Conservation (phyloP, 768 basidiomycete species). For the Pleurotus tuoliensis region DNA sequence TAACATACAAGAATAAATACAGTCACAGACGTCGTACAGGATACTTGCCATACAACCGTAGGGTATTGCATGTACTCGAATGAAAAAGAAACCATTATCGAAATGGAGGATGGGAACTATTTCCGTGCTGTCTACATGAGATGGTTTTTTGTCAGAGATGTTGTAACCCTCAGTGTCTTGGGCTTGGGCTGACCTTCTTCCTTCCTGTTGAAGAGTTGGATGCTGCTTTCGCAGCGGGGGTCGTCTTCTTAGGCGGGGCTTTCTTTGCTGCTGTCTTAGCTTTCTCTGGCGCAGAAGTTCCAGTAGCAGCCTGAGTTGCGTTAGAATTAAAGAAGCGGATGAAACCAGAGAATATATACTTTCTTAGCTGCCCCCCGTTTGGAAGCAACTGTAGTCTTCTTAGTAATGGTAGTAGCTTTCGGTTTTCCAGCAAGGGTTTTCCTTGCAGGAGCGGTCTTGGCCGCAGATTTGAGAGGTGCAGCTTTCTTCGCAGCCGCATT, state of each 20-base stretch:
- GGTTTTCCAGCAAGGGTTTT: conserved; percentile 34
- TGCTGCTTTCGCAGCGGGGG: conserved; percentile 20
- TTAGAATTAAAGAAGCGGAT: not conserved
- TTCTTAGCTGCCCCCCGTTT: conserved; percentile 39
- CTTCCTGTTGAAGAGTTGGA: conserved; percentile 14
- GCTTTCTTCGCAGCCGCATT: conserved; percentile 22
- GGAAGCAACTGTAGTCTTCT: conserved; percentile 32
- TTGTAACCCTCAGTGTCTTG: no score
- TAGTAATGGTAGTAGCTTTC: conserved; percentile 28
- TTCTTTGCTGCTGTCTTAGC: conserved; percentile 40
- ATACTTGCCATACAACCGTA: no score
- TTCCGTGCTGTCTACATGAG: no score
- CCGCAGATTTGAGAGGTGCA: conserved; percentile 23
- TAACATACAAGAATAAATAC: no score
- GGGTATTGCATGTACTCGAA: no score
- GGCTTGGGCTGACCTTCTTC: not conserved
- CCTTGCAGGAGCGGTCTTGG: conserved; percentile 20
- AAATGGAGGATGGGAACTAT: no score
- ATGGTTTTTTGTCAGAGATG: no score
- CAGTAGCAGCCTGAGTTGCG: conserved; percentile 31
- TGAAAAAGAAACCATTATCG: no score
- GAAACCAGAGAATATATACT: conserved; percentile 17
- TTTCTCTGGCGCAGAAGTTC: conserved; percentile 36
- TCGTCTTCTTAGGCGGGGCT: conserved; percentile 29
- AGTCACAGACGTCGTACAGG: no score